A percentile compares a stretch with the other conserved stretches of the same genome.
These are phyloP conservation scores for Acer negundo DNA, from an alignment of 345 rosid genomes.

Conservation along the genomic window DNA sequence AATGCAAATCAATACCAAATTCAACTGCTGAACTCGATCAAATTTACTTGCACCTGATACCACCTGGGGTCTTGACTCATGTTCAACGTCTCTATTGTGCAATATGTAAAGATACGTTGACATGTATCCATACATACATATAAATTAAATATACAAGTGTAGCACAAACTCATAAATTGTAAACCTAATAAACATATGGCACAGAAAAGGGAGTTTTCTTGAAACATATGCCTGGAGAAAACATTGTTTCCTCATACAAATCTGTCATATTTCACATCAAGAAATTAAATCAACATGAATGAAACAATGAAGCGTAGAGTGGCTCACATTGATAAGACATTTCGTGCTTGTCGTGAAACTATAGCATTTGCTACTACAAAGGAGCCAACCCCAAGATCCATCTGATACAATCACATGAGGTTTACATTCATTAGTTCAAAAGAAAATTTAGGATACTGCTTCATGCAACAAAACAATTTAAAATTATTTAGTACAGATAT, in stretches of 20 bases:
- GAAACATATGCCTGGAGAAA: slow-evolving; percentile 8
- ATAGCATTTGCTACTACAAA: slow-evolving; percentile 78
- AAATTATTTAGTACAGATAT: neutral
- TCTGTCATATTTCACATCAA: neutral
- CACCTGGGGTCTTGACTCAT: neutral
- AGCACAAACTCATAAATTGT: neutral
- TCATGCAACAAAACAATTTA: slow-evolving; percentile 6
- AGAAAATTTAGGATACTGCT: neutral
- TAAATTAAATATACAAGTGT: neutral
- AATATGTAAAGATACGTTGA: neutral
- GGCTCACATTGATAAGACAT: slow-evolving; percentile 56
- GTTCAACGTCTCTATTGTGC: neutral
- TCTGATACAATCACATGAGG: slow-evolving; percentile 44
- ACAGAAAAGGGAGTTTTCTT: neutral
- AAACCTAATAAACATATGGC: neutral
- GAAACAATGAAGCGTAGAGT: slow-evolving; percentile 14
- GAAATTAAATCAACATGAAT: neutral
- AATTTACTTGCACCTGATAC: neutral
- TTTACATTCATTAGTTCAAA: neutral
- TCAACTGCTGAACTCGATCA: neutral
- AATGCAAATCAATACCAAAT: slow-evolving; percentile 3
- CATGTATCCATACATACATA: neutral
- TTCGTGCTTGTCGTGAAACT: slow-evolving; percentile 83
- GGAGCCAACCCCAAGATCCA: slow-evolving; percentile 98
- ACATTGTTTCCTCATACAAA: neutral